A percentile compares a stretch with the other conserved stretches of the same genome.
These are phyloP conservation scores for Arthrinium phaeospermum DNA, from an alignment of 2,329 filamentous ascomycete genomes.

Conservation along the genomic window DNA sequence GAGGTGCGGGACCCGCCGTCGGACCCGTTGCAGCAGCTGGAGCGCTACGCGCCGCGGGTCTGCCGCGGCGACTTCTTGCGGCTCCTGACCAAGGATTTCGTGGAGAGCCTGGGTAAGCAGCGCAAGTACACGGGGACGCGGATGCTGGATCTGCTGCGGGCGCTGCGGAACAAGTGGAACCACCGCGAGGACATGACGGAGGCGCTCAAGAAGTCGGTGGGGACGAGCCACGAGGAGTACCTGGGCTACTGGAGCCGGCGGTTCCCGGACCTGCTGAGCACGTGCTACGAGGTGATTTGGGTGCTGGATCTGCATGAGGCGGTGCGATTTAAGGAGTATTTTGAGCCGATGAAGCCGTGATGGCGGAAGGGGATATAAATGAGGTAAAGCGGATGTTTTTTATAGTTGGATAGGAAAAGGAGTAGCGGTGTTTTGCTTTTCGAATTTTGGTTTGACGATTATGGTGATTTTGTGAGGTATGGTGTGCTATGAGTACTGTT, in stretches of 20 bases:
- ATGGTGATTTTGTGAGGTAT: background rate
- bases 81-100: conserved; percentile 77
- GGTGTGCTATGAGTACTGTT: background rate
- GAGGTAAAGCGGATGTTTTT: background rate
- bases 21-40: conserved; percentile 64
- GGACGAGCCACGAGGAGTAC: conserved; percentile 79
- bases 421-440: background rate
- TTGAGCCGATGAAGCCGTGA: conserved; percentile 39
- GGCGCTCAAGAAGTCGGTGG: conserved; percentile 71
- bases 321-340: conserved; percentile 76
- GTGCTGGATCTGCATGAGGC: conserved; percentile 67
- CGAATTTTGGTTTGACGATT: background rate
- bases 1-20: conserved; percentile 86
- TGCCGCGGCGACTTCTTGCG: conserved; percentile 79
- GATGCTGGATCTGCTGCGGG: conserved; percentile 85
- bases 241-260: conserved; percentile 80
- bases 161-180: conserved; percentile 93
- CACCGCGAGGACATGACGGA: conserved; percentile 97
- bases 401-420: background rate
- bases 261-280: conserved; percentile 80
- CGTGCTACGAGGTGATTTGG: conserved; percentile 77
- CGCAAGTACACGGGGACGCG: conserved; percentile 88
- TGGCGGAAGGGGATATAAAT: background rate
- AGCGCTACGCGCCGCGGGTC: conserved; percentile 56
- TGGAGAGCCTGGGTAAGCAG: conserved; percentile 90